phyloP scores from a whole-genome alignment of 1,284 basidiomycete genomes.

The Ustilago bromivora region DNA sequence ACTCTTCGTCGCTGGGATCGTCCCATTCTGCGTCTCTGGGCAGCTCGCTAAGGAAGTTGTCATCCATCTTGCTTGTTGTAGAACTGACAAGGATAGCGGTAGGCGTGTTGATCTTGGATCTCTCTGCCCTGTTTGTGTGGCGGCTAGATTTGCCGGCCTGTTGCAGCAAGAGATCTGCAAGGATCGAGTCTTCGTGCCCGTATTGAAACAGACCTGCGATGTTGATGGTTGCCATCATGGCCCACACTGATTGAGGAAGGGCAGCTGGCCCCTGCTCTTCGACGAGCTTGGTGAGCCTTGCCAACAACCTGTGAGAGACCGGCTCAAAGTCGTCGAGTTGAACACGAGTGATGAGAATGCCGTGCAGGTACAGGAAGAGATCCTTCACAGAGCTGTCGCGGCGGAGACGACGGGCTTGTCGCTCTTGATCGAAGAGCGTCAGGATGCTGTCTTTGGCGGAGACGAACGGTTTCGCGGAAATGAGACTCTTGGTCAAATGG shows the following conservation, averaged over 20 bases:
- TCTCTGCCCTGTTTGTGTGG: constrained; percentile 57
- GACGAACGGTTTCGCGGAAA: constrained; percentile 78
- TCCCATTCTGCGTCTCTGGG: constrained; percentile 46
- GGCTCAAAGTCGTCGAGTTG: constrained; percentile 89
- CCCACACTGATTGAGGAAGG: constrained; percentile 83
- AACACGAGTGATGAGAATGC: constrained; percentile 94
- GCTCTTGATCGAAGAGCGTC: constrained; percentile 81
- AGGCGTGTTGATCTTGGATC: constrained; percentile 71
- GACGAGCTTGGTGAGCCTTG: constrained; percentile 74
- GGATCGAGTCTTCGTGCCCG: constrained; percentile 79
- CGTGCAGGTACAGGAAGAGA: constrained; percentile 90
- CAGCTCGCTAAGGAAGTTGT: constrained; percentile 43
- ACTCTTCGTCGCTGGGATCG: constrained; percentile 41
- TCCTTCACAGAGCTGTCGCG: constrained; percentile 82
- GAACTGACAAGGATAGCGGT: constrained; percentile 56
- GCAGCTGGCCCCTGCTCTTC: constrained; percentile 27
- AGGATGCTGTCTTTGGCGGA: constrained; percentile 88
- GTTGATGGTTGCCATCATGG: constrained; percentile 91
- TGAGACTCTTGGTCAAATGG: constrained; percentile 90
- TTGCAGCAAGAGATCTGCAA: constrained; percentile 70
- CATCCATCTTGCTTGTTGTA: constrained; percentile 42
- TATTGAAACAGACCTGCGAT: constrained; percentile 87
- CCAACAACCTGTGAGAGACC: constrained; percentile 84
- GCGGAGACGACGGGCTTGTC: constrained; percentile 73
- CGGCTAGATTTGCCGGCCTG: constrained; percentile 22